Evolutionary conservation across 164 flowering plant genomes (phyloP), one percentile per base, ranked within the genome.

Genomic region (Annona cherimola): DNA sequence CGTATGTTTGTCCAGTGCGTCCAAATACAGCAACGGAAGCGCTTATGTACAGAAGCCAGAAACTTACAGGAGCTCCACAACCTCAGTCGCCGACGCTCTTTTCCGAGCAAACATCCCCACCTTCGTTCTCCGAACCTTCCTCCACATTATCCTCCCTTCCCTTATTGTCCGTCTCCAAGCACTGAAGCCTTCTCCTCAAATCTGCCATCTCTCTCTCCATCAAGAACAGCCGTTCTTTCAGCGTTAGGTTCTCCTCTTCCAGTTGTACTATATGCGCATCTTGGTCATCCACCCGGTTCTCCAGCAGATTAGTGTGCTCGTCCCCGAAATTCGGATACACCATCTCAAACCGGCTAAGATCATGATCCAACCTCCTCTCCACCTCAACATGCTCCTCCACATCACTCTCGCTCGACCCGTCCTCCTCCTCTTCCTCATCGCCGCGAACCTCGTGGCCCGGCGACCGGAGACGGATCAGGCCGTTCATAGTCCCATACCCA

Each of bases 401-500:
- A 78, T 92, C 97, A 74, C 97, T 94, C 78, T 90, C 98, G 72
- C 97, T 90, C 5, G 96, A 92, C 19, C 89, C 96, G 39, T 82
- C 89, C 3, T 80, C 88, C 18, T 80, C 88, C n/a, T 90, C 96
- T 4, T 75, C 76, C 19, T 87, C 96, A 35, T 88, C 91, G 35
- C 85, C 85, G 46, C 79, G 80, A 14, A 43, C 71, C 20, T 88
- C 95, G 57, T 86, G 77, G 42, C 91, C 93, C 0, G 88, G 88
- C 0, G 93, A 89, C n/a, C 98, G 76, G 35, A 90, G 84, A 79
- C 97, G 76, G 73, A 94, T 94, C 83, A 94, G 77, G 5, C 98
- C 98, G 45, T 94, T 92, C 98, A 94, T 94, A 12, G 97, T 88
- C n/a, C 97, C 98, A 79, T 94, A 94, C 12, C 98, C 97, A 79